These are phyloP conservation scores for Pseudocercospora macadamiae DNA, from an alignment of 2,329 filamentous ascomycete genomes.

Conservation along the genomic window DNA sequence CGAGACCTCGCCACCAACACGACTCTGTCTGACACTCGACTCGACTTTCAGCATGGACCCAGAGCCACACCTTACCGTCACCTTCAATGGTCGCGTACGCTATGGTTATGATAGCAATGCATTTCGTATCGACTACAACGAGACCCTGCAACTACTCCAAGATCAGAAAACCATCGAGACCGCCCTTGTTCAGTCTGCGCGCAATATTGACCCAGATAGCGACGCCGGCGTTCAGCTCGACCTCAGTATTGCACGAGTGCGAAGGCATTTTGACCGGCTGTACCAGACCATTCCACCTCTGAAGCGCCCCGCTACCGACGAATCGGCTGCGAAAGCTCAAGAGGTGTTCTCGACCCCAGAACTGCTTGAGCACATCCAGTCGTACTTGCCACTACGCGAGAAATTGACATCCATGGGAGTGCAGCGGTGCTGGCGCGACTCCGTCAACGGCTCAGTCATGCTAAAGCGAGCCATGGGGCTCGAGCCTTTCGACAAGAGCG, in stretches of 20 bases:
- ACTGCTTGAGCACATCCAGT: conserved; percentile 16
- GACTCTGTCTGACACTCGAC: too few species aligned
- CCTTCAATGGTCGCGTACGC: too few species aligned
- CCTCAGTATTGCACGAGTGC: neutral
- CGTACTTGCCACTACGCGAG: neutral
- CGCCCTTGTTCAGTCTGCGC: neutral
- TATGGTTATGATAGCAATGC: too few species aligned
- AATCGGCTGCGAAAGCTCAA: neutral
- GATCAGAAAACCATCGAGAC: neutral
- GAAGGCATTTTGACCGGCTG: neutral
- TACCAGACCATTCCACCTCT: neutral
- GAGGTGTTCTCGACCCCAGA: conserved; percentile 15
- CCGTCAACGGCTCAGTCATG: neutral
- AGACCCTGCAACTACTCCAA: neutral
- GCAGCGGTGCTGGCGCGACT: conserved; percentile 10
- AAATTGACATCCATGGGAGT: conserved; percentile 7
- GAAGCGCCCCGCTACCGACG: neutral
- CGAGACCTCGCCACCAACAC: too few species aligned
- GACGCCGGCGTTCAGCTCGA: neutral
- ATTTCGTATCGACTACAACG: neutral
- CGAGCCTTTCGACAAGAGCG: neutral
- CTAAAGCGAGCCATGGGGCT: conserved; percentile 3
- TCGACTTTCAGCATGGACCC: too few species aligned
- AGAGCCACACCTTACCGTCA: too few species aligned
- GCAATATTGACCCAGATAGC: neutral